Base-by-base conservation (phyloP, 176 grass and related monocot species). In the Dactylis glomerata region DNA sequence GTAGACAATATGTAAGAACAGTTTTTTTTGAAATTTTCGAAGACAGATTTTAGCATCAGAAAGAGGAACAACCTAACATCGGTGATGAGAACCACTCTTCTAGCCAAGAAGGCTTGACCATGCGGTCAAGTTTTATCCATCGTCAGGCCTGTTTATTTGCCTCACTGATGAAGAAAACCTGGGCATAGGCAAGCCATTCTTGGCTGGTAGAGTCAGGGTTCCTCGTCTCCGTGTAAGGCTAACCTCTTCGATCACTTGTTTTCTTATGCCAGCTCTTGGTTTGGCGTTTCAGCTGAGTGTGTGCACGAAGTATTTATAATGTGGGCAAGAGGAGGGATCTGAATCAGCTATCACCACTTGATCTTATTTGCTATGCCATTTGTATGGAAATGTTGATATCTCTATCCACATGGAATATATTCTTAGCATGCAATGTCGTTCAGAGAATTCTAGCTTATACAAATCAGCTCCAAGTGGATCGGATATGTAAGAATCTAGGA, bases 171-270 rank as follows among this genome's bases (percentile, higher is more conserved):
- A 84, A 58, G 12, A 56, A 79, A 86, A 22, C 16, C 47, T 83
- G 65, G 56, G 75, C 37, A 73, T 85, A 92, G 86, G 83, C 86
- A 92, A 92, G 90, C 42, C 90, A 92, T 92, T 88, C 90, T 89
- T 92, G 90, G 86, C 90, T 92, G 89, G 75, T 28, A 77, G 30
- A 92, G 75, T 38, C 30, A 47, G 41, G 58, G 26, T 55, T 86
- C 78, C 55, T 74, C 79, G 73, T 84, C 75, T 84, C 81, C 91
- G 90, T 90, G 91, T 81, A 87, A 92, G 87, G 78, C 79, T 56
- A n/a, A 24, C 76, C 85, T 84, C 80, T 73, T 17, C 6, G 41
- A 42, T 57, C n/a, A 46, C 76, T 73, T 64, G 34, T 45, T 66
- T 50, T 15, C 50, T 77, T 61, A 3, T 87, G 78, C 33, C 56